These are phyloP conservation scores for Solanum infundibuliforme DNA, from an alignment of 257 asterid genomes.

Conservation along the genomic window DNA sequence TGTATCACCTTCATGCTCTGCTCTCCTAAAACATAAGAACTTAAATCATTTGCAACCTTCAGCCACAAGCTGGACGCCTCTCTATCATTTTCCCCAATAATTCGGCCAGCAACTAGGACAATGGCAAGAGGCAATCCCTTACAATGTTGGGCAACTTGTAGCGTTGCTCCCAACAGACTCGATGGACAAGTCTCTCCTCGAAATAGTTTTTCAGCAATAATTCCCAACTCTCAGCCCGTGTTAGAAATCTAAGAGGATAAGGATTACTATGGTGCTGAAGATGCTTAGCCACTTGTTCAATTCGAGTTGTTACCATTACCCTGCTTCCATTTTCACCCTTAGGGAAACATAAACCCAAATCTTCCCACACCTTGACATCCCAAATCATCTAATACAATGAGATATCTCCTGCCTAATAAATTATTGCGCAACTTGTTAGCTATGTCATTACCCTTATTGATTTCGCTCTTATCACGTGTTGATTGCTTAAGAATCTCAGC, in stretches of 20 bases:
- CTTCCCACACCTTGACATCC: not conserved
- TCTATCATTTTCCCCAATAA: no score
- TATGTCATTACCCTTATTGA: not conserved
- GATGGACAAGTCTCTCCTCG: not conserved
- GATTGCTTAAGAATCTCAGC: not conserved
- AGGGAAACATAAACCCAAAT: not conserved
- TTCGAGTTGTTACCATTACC: no score
- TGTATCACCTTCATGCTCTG: not conserved
- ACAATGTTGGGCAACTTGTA: not conserved
- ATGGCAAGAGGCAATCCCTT: not conserved
- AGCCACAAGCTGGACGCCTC: not conserved
- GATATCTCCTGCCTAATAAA: not conserved
- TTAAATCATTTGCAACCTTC: not conserved
- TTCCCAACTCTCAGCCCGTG: not conserved
- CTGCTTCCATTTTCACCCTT: not conserved
- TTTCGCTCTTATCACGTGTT: not conserved
- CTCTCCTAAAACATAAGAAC: not conserved
- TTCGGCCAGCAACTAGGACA: not conserved
- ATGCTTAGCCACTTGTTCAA: no score
- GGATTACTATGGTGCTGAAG: not conserved
- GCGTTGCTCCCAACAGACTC: not conserved
- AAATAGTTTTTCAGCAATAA: not conserved
- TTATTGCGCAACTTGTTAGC: not conserved
- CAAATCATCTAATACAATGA: slow-evolving; percentile 1
- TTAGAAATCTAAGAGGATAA: not conserved